These are phyloP conservation scores for Lachnellula willkommii DNA, from an alignment of 2,329 filamentous ascomycete species.

Conservation along the genomic window DNA sequence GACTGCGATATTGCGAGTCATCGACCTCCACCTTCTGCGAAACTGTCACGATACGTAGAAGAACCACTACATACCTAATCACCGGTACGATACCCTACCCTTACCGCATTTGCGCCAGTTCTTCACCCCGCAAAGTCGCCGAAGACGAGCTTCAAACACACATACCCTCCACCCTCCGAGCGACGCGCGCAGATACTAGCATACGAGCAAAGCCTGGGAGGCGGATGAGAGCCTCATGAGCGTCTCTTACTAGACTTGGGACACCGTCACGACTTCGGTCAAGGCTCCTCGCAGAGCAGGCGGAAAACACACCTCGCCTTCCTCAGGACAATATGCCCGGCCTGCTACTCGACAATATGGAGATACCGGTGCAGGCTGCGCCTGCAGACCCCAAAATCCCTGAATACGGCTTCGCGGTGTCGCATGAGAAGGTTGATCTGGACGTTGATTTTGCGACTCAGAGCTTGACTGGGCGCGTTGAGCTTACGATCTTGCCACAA, in stretches of 20 bases:
- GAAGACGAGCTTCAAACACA: no score
- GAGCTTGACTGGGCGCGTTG: conserved; percentile 69
- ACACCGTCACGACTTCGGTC: conserved; percentile 20
- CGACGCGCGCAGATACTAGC: no score
- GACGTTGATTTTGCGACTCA: conserved; percentile 80
- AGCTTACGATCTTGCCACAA: conserved; percentile 64
- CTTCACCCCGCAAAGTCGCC: no score
- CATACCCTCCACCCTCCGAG: no score
- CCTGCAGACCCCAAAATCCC: conserved; percentile 13
- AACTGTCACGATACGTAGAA: no score
- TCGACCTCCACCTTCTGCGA: no score
- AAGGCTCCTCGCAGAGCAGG: background rate
- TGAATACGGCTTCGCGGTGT: conserved; percentile 45
- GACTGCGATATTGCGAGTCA: no score
- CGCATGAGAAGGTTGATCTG: conserved; percentile 82
- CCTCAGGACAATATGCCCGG: conserved; percentile 21
- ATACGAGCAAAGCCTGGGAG: no score
- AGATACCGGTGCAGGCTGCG: conserved; percentile 8
- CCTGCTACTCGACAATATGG: conserved; percentile 20
- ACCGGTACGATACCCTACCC: no score
- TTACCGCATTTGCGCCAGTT: no score
- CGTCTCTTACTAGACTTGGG: background rate
- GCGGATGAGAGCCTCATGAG: background rate
- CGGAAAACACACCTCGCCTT: background rate
- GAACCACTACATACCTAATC: no score